These are phyloP conservation scores for Citrus cavaleriei DNA, from an alignment of 345 rosid genomes.

Conservation along the genomic window DNA sequence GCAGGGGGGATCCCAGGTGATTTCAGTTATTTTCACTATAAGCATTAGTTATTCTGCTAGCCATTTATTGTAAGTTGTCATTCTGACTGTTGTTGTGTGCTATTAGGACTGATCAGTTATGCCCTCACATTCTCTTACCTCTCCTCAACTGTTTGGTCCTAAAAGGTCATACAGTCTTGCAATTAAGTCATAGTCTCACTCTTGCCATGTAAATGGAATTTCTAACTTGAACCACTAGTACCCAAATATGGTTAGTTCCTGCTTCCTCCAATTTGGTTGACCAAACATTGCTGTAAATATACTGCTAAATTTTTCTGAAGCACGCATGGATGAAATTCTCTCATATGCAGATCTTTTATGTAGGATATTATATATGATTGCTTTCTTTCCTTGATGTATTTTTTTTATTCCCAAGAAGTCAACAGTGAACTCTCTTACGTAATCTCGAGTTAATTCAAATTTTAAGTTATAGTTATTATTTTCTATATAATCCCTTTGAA, in stretches of 20 bases:
- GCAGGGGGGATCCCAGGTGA: slow-evolving; percentile 60
- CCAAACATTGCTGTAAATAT: background rate
- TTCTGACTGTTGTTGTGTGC: no score
- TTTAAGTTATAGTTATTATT: background rate
- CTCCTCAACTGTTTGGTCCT: no score
- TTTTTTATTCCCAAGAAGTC: background rate
- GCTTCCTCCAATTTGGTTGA: background rate
- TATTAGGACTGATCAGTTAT: no score
- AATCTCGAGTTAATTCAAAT: background rate
- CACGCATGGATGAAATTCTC: background rate
- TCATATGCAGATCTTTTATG: background rate
- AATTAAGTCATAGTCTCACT: background rate
- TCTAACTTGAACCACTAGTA: background rate
- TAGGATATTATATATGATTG: background rate
- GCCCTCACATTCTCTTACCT: no score
- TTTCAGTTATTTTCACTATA: background rate
- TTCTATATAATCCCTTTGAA: background rate
- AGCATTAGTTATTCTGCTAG: background rate
- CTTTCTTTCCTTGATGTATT: background rate
- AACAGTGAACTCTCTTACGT: background rate
- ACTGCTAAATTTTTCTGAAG: background rate
- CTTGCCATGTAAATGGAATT: background rate
- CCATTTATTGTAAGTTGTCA: no score
- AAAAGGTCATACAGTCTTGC: no score
- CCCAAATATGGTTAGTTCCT: background rate